phyloP scores from a whole-genome alignment of 495 filamentous ascomycete species.

The Coniosporium apollinis region DNA sequence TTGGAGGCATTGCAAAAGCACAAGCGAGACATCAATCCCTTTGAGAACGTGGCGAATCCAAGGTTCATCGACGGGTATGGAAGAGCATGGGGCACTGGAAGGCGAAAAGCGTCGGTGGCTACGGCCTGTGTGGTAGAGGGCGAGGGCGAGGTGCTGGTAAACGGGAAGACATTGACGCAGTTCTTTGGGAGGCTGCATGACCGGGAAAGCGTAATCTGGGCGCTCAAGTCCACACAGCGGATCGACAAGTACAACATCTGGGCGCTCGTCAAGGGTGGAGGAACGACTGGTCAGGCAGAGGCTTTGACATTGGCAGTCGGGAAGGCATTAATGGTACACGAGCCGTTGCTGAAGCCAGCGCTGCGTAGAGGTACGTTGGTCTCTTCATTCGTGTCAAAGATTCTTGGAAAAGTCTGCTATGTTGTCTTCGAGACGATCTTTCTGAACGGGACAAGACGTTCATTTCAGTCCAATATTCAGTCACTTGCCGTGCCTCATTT shows the following conservation, averaged over 20 bases:
- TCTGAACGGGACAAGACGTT: too few relatives aligned
- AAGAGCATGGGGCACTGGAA: slow-evolving; percentile 57
- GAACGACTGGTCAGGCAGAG: slow-evolving; percentile 88
- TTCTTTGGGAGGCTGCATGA: slow-evolving; percentile 82
- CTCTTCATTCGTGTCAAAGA: not conserved
- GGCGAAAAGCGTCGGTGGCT: slow-evolving; percentile 71
- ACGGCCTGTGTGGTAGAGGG: slow-evolving; percentile 81
- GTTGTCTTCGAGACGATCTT: slow-evolving; percentile 12
- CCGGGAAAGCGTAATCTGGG: slow-evolving; percentile 85
- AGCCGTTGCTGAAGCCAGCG: slow-evolving; percentile 74
- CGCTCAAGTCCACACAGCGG: slow-evolving; percentile 63
- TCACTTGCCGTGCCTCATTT: too few relatives aligned
- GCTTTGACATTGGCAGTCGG: slow-evolving; percentile 84
- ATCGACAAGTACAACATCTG: slow-evolving; percentile 96
- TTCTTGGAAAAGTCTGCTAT: slow-evolving; percentile 2
- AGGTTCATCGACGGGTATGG: slow-evolving; percentile 53
- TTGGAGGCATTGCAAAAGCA: slow-evolving; percentile 44
- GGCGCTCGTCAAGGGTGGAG: slow-evolving; percentile 67
- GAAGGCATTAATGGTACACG: slow-evolving; percentile 74
- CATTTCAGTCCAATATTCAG: too few relatives aligned
- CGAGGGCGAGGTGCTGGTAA: slow-evolving; percentile 73
- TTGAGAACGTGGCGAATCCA: slow-evolving; percentile 38
- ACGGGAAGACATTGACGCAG: slow-evolving; percentile 63
- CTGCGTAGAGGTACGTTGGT: slow-evolving; percentile 66
- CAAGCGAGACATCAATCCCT: slow-evolving; percentile 58